These are phyloP conservation scores for Cokeromyces recurvatus DNA, from an alignment of 371 early-diverging fungal species.

Conservation along the genomic window DNA sequence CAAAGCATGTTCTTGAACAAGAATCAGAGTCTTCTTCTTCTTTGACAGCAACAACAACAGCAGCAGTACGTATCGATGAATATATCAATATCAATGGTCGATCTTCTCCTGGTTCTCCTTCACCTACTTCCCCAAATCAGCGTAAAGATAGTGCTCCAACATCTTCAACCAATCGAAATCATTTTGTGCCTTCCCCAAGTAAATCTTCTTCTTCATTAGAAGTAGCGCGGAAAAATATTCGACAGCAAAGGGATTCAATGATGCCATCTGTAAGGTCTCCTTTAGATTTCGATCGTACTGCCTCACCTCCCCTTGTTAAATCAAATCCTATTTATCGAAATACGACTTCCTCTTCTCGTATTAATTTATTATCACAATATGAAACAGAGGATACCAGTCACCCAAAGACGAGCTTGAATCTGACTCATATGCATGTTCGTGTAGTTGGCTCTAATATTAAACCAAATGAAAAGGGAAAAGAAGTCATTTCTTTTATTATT, in stretches of 20 bases:
- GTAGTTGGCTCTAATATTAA: conserved; percentile 73
- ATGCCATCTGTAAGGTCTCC: conserved; percentile 26
- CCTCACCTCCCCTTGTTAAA: conserved; percentile 24
- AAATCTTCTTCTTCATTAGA: conserved; percentile 26
- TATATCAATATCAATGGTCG: conserved; percentile 2
- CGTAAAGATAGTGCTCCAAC: conserved; percentile 17
- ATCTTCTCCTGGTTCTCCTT: conserved; percentile 20
- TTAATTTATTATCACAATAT: too few species aligned
- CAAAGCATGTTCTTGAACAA: conserved; percentile 32
- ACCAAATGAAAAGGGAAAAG: conserved; percentile 74
- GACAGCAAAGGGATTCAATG: conserved; percentile 27
- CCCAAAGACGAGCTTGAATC: too few species aligned
- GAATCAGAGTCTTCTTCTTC: conserved; percentile 9
- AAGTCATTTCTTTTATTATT: conserved; percentile 59
- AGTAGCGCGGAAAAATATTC: conserved; percentile 11
- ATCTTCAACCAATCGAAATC: conserved; percentile 10
- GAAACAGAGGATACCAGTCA: too few species aligned
- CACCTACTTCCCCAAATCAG: conserved; percentile 10
- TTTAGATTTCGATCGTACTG: conserved; percentile 33
- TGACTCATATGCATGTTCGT: too few species aligned
- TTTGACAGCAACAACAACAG: not conserved
- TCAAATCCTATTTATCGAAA: not conserved
- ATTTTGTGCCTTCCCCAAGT: conserved; percentile 20
- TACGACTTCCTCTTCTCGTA: too few species aligned
- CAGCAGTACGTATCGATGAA: not conserved